Evolutionary conservation across 2,329 filamentous ascomycete genomes (phyloP).

Genomic region (Teratosphaeria pseudoeucalypti): DNA sequence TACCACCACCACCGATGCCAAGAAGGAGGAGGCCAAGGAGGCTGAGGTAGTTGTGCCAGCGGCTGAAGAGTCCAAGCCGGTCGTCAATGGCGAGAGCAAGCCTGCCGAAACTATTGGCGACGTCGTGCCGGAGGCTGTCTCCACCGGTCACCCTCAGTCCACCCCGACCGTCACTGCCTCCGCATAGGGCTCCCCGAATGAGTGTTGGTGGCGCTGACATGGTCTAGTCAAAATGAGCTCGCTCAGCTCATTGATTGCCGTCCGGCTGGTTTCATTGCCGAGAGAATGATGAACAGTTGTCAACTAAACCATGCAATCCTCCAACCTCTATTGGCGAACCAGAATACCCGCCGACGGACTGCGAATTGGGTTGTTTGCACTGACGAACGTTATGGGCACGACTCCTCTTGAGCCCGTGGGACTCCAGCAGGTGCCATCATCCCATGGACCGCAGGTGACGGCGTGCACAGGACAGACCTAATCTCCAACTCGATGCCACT

Average conservation of each 20-base stretch:
- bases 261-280: neutral
- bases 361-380: no score
- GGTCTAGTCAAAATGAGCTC: neutral
- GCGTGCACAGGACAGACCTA: neutral
- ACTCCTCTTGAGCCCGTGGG: no score
- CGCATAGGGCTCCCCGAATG: slow-evolving; percentile 14
- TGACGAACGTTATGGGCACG: neutral
- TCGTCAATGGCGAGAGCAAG: slow-evolving; percentile 12
- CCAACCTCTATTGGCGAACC: neutral
- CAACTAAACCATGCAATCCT: neutral
- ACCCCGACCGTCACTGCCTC: slow-evolving; percentile 23
- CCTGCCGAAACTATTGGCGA: slow-evolving; percentile 19
- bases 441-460: neutral
- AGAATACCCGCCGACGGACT: no score
- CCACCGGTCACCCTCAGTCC: slow-evolving; percentile 19
- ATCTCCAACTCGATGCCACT: slow-evolving; percentile 2
- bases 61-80: slow-evolving; percentile 6
- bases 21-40: slow-evolving; percentile 12
- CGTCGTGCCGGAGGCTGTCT: slow-evolving; percentile 20
- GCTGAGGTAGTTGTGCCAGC: slow-evolving; percentile 4
- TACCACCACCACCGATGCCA: slow-evolving; percentile 10
- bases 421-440: no score
- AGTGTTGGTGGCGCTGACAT: neutral
- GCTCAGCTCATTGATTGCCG: neutral
- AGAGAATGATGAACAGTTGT: neutral